Conservation (phyloP, 2,329 filamentous ascomycete genomes). For the Colletotrichum melonis region DNA sequence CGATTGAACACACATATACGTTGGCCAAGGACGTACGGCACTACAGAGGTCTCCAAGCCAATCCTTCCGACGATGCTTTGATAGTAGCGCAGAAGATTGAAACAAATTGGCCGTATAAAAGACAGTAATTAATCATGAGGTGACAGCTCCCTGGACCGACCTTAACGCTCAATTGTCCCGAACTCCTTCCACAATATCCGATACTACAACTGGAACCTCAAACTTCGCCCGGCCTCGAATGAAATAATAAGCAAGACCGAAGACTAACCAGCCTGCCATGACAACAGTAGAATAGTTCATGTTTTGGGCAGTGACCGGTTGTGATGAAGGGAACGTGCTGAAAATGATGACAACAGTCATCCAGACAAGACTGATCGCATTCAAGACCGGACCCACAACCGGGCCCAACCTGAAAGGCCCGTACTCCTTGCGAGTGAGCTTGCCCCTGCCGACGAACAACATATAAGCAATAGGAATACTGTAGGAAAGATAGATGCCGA, state of each 20-base stretch:
- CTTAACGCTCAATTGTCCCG: not conserved
- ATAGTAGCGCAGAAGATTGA: no score
- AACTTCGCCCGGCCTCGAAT: constrained; percentile 40
- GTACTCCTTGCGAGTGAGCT: constrained; percentile 33
- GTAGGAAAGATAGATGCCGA: constrained; percentile 56
- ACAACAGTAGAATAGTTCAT: constrained; percentile 62
- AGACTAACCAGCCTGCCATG: constrained; percentile 50
- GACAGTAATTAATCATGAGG: not conserved
- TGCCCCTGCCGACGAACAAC: constrained; percentile 48
- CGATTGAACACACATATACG: no score
- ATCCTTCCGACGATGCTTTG: no score
- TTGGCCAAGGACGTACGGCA: no score
- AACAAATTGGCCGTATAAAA: not conserved
- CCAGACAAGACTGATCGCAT: constrained; percentile 55
- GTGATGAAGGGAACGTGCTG: constrained; percentile 54
- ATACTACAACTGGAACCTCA: constrained; percentile 37
- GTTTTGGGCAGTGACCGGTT: constrained; percentile 52
- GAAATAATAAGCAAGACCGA: constrained; percentile 48
- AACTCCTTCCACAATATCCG: constrained; percentile 19
- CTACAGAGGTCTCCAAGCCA: no score
- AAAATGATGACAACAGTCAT: constrained; percentile 56
- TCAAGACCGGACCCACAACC: constrained; percentile 47
- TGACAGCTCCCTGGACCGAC: no score
- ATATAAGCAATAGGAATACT: constrained; percentile 51
- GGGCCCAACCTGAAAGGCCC: constrained; percentile 45